Base-by-base conservation (phyloP, 129 eudicot genomes). In the Kitagawia praeruptora region DNA sequence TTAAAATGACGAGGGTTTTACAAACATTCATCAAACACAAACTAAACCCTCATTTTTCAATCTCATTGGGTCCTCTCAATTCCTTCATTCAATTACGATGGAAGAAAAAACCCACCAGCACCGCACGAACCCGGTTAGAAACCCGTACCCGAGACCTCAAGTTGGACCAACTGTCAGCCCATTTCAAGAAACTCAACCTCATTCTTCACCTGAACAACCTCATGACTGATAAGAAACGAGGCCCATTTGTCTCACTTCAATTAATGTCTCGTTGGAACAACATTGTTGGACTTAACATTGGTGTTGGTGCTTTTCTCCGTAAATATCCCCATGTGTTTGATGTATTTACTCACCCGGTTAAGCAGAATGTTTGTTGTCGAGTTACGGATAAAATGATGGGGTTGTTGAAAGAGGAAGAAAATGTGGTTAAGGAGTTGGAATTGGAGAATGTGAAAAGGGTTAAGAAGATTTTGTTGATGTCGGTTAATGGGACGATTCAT, bases 251-350 rank as follows among this genome's bases (percentile, higher is more conserved):
- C 77, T 93, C 98, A 5, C 78, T 94, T 0, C 90, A 92, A 58
- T 70, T 90, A 67, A 91, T 90, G 86, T 85, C 96, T 74, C 79
- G 88, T 1, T 94, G 96, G 96, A 86, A 45, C 78, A 87, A 73
- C 51, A 41, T 80, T 42, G 81, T 88, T 46, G 92, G 92, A 44
- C 82, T 94, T 27, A 81, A 86, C 9, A 79, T 88, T 21, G 80
- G 88, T 53, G 78, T 84, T 76, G 91, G 89, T 8, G 89, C 84
- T 19, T 90, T 94, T 75, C 48, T 94, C 27, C 72, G 82, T 13
- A 89, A 91, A 48, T 92, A 94, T 76, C 98, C 92, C 70, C 98
- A 92, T 39, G 82, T 94, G 74, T 94, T 94, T 76, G 89, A 91
- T 78, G 91, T 94, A 75, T 89, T 94, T 77, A 85, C 88, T 49